Evolutionary conservation across 768 basidiomycete species (phyloP).

Genomic region (Mycena rebaudengoi): DNA sequence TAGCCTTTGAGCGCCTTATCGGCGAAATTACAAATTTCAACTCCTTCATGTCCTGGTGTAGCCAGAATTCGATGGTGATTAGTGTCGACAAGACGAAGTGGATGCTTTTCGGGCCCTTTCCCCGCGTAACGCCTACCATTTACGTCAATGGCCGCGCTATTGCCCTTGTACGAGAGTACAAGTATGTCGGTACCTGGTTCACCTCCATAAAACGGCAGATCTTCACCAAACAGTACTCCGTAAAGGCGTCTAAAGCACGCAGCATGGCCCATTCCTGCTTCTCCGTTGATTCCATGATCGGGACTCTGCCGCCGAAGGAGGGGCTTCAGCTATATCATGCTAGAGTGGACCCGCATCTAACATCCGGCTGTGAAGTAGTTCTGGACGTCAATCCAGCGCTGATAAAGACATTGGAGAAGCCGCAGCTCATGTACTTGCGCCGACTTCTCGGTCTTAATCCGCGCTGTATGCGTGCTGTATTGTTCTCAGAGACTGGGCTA

Average conservation of each 20-base stretch:
- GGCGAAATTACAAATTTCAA: too few relatives aligned
- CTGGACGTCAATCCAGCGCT: constrained; percentile 15
- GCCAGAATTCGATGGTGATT: constrained; percentile 33
- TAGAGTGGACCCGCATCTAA: constrained; percentile 34
- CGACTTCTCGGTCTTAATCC: constrained; percentile 28
- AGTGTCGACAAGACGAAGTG: constrained; percentile 33
- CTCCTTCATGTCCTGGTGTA: constrained; percentile 31
- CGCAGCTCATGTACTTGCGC: constrained; percentile 30
- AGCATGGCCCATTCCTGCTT: constrained; percentile 24
- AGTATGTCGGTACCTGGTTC: constrained; percentile 28
- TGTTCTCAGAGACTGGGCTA: constrained; percentile 37
- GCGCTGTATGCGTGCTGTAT: constrained; percentile 17
- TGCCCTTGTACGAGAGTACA: constrained; percentile 9
- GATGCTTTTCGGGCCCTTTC: constrained; percentile 30
- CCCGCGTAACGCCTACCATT: not conserved
- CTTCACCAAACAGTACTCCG: constrained; percentile 24
- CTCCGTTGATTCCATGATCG: constrained; percentile 24
- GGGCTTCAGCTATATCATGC: constrained; percentile 30
- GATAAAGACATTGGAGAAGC: constrained; percentile 18
- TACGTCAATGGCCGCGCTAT: constrained; percentile 7
- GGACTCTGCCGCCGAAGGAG: constrained; percentile 25
- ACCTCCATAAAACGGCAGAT: constrained; percentile 6
- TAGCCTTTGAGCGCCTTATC: too few relatives aligned
- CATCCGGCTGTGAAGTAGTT: constrained; percentile 29
- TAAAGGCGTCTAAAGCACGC: constrained; percentile 27